phyloP scores from a whole-genome alignment of 2,329 filamentous ascomycete genomes.

The Dothistroma pini region DNA sequence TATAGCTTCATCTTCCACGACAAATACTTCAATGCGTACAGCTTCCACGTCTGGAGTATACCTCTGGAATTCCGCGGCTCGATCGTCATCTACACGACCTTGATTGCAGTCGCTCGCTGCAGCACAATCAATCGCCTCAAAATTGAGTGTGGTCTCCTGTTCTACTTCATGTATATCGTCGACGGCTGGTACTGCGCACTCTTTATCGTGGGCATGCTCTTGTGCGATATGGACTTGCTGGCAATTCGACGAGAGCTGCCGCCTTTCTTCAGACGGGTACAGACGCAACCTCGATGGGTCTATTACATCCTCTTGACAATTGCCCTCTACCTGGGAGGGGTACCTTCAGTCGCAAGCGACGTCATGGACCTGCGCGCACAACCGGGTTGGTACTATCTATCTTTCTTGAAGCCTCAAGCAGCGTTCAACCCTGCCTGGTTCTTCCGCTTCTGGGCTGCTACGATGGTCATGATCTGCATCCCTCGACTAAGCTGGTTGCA shows the following conservation, averaged over 20 bases:
- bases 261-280: neutral
- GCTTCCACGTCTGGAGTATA: slow-evolving; percentile 61
- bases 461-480: slow-evolving; percentile 53
- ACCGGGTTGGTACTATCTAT: slow-evolving; percentile 36
- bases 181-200: slow-evolving; percentile 61
- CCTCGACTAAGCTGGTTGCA: slow-evolving; percentile 54
- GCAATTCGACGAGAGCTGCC: slow-evolving; percentile 2
- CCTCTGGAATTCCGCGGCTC: slow-evolving; percentile 62
- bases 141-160: slow-evolving; percentile 42
- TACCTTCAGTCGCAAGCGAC: slow-evolving; percentile 43
- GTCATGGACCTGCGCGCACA: neutral
- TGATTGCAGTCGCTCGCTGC: slow-evolving; percentile 55
- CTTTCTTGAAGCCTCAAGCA: slow-evolving; percentile 43
- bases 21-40: slow-evolving; percentile 51
- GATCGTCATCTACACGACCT: slow-evolving; percentile 56
- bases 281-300: slow-evolving; percentile 36
- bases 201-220: slow-evolving; percentile 59
- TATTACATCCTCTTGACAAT: slow-evolving; percentile 51
- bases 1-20: slow-evolving; percentile 63
- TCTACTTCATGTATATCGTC: slow-evolving; percentile 64
- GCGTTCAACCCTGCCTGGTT: slow-evolving; percentile 29
- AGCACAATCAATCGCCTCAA: slow-evolving; percentile 40
- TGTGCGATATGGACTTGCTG: slow-evolving; percentile 59
- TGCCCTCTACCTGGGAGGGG: slow-evolving; percentile 57
- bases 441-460: slow-evolving; percentile 43